Base-by-base conservation (phyloP, 2,329 filamentous ascomycete genomes). In the Teratosphaeria destructans region DNA sequence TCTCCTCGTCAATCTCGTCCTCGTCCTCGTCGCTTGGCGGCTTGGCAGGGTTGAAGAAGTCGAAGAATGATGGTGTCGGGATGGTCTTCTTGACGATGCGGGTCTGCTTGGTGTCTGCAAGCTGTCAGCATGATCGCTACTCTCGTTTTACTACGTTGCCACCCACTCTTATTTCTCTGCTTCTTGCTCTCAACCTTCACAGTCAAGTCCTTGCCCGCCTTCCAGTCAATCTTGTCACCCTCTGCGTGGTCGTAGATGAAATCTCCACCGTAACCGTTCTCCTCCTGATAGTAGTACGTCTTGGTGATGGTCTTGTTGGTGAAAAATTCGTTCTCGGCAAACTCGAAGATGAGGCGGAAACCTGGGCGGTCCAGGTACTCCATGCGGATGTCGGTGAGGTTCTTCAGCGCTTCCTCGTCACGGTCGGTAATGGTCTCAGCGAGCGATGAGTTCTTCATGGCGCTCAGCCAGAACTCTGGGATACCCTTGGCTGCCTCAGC, bases 161-260 rank as follows among this genome's bases (percentile, higher is more conserved):
- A 74, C 85, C 79, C 82, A 99, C 94, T 97, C 85, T 97, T 99
- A 81, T 99, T 99, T 65, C 94, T 85, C 81, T 99, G 94, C 83
- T 99, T 99, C 85, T 99, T 99, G 82, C 90, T 95, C 82, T 99
- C 94, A 62, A 97, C 81, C 67, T 90, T 87, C 66, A 97, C 89
- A 54, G 94, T 99, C 68, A 99, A 81, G 72, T 99, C 94, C 77
- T 95, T 91, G 70, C 88, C 88, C 10, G 86, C 79, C 79, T 95
- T 94, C 94, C 94, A 99, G 69, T 96, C 88, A 71, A 99, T 95
- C 82, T 95, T 94, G 75, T 96, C 90, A 65, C 95, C 94, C 76
- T 99, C 93, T 60, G 95, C 94, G 74, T 99, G 94, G 75, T 99
- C 94, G 75, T 99, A 99, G 77, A 99, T 97, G 79, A 97, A 99